Base-by-base conservation (phyloP, 1,284 basidiomycete genomes). In the Gomphus bonarii region DNA sequence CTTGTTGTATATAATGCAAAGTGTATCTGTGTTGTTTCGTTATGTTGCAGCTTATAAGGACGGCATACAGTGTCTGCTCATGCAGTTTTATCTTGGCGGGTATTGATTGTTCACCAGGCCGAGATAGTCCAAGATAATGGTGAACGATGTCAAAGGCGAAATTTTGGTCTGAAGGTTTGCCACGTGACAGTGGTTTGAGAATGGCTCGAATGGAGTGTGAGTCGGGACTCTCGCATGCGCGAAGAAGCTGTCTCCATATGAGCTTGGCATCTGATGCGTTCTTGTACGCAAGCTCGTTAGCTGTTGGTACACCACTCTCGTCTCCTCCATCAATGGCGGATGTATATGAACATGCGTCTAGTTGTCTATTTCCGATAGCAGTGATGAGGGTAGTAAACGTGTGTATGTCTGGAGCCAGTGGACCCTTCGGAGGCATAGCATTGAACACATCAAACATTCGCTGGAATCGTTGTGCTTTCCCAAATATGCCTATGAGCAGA, bases 401-500 rank as follows among this genome's bases (percentile, higher is more conserved):
- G 60, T 75, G 71, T 49, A 72, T 72, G 61, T 82, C 72, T 2
- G 86, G 78, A 1, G 79, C 72, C 10, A 81, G 65, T 8, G 75
- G 77, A 5, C 84, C 85, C 4, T 78, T 73, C 11, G 74, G 63
- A 55, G 82, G 79, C 65, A 88, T 68, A 16, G 73, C 72, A 63
- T 85, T 80, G 68, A 81, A 89, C 51, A 88, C 78, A 61, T 89
- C 86, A 60, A 87, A 85, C 20, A 87, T 75, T 60, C 77, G 76
- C 61, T 85, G 79, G 60, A 81, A 76, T 9, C 75, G 67, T 14
- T 75, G 75, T 4, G 78, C 75, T 31, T 75, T 74, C 44, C 78
- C 80, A 6, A 90, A 76, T 43, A 88, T 75, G 56, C 72, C 76
- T 52, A 90, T 76, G 64, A 88, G 90, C 49, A 72, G 65, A 30